These are phyloP conservation scores for Diplocarpon rosae DNA, from an alignment of 2,329 filamentous ascomycete genomes.

Conservation along the genomic window DNA sequence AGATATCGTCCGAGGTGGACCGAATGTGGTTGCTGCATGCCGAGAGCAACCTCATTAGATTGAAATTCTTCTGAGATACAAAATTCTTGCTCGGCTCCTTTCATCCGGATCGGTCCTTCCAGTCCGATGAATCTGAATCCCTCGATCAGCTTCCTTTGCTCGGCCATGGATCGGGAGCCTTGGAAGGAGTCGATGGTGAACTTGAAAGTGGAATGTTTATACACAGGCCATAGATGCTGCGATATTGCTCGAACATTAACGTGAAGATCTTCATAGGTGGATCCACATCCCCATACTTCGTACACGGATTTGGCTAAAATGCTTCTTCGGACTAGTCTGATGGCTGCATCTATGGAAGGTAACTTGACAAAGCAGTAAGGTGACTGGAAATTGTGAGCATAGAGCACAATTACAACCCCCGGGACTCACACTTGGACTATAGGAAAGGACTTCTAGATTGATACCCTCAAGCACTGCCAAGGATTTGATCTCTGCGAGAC, in stretches of 20 bases:
- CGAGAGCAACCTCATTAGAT: conserved; percentile 37
- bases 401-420: conserved; percentile 7
- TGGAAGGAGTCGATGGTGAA: conserved; percentile 79
- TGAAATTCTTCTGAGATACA: conserved; percentile 76
- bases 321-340: conserved; percentile 58
- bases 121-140: conserved; percentile 71
- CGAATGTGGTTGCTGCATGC: conserved; percentile 42
- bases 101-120: conserved; percentile 67
- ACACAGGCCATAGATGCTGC: conserved; percentile 53
- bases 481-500: conserved; percentile 71
- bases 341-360: conserved; percentile 52
- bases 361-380: conserved; percentile 75
- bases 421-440: conserved; percentile 57
- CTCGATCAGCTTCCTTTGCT: conserved; percentile 69
- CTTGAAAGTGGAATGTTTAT: conserved; percentile 60
- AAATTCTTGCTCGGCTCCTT: conserved; percentile 62
- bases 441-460: conserved; percentile 61
- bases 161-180: conserved; percentile 50
- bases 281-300: conserved; percentile 75
- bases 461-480: conserved; percentile 60
- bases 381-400: conserved; percentile 37
- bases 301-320: conserved; percentile 77
- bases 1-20: conserved; percentile 67
- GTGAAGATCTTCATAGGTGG: conserved; percentile 58
- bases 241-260: conserved; percentile 48